Conservation (phyloP, 2,329 filamentous ascomycete species). For the Metarhizium rileyi region DNA sequence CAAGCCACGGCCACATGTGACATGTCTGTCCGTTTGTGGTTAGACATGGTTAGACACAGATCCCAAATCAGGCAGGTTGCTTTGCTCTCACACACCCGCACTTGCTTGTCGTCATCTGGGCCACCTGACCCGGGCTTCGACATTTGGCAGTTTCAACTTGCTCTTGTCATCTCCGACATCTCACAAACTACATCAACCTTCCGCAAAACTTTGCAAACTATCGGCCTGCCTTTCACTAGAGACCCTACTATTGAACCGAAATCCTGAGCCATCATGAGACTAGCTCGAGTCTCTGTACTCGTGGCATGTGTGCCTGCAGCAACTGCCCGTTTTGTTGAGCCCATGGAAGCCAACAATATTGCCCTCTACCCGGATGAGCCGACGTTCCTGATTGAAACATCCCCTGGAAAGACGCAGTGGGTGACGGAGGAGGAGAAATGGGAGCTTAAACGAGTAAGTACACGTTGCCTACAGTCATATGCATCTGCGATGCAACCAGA, state of each 20-base stretch:
- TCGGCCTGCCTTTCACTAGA: neutral
- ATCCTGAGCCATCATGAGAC: constrained; percentile 34
- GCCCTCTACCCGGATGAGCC: constrained; percentile 32
- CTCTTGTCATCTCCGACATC: too few species aligned
- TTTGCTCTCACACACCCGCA: too few species aligned
- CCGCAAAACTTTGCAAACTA: neutral
- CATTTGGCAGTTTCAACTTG: too few species aligned
- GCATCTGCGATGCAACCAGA: neutral
- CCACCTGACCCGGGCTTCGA: too few species aligned
- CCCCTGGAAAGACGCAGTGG: constrained; percentile 75
- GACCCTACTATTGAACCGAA: neutral
- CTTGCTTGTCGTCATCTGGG: too few species aligned
- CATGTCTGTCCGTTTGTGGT: too few species aligned
- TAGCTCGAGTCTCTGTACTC: constrained; percentile 41
- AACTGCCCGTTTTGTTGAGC: constrained; percentile 46
- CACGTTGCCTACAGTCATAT: neutral
- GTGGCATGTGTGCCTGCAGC: constrained; percentile 45
- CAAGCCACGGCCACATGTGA: too few species aligned
- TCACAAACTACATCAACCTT: neutral
- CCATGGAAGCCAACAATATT: constrained; percentile 39
- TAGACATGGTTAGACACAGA: too few species aligned
- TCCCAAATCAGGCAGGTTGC: too few species aligned
- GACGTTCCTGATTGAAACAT: constrained; percentile 67
- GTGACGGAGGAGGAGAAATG: constrained; percentile 94
- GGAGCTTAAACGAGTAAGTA: constrained; percentile 68